phyloP scores from a whole-genome alignment of 495 filamentous ascomycete species.

The Talaromyces proteolyticus region DNA sequence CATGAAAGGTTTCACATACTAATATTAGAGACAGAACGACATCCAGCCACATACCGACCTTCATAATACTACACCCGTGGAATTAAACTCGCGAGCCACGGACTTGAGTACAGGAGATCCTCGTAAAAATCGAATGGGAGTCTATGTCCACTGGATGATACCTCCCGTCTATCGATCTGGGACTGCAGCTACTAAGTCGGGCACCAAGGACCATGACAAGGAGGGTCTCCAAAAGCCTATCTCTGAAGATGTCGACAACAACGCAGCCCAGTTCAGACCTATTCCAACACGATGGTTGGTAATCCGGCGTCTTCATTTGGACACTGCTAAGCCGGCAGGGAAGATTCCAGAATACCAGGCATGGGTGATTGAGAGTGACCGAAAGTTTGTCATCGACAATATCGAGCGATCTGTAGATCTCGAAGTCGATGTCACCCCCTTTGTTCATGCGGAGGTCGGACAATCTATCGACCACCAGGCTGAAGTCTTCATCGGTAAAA shows the following conservation, averaged over 20 bases:
- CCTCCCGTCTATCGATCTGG: constrained; percentile 39
- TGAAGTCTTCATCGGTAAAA: constrained; percentile 45
- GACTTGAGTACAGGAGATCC: constrained; percentile 25
- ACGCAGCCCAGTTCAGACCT: constrained; percentile 19
- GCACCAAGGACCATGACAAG: background rate
- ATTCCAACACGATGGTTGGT: constrained; percentile 39
- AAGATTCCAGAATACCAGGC: constrained; percentile 18
- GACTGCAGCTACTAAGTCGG: constrained; percentile 8
- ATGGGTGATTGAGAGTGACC: constrained; percentile 48
- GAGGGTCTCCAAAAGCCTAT: constrained; percentile 5
- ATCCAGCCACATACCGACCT: constrained; percentile 36
- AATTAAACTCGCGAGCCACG: constrained; percentile 33
- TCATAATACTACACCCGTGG: constrained; percentile 26
- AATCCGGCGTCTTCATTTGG: constrained; percentile 25
- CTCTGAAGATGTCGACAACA: no score
- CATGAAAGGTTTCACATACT: no score
- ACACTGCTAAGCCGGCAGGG: constrained; percentile 7
- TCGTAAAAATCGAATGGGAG: constrained; percentile 29
- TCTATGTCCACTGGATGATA: constrained; percentile 50
- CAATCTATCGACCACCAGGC: constrained; percentile 36
- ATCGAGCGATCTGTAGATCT: constrained; percentile 28
- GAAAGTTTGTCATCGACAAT: constrained; percentile 23
- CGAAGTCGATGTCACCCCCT: constrained; percentile 44
- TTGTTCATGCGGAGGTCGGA: constrained; percentile 16
- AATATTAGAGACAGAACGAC: no score